phyloP scores from a whole-genome alignment of 116 monocot genomes.

The Zostera marina region DNA sequence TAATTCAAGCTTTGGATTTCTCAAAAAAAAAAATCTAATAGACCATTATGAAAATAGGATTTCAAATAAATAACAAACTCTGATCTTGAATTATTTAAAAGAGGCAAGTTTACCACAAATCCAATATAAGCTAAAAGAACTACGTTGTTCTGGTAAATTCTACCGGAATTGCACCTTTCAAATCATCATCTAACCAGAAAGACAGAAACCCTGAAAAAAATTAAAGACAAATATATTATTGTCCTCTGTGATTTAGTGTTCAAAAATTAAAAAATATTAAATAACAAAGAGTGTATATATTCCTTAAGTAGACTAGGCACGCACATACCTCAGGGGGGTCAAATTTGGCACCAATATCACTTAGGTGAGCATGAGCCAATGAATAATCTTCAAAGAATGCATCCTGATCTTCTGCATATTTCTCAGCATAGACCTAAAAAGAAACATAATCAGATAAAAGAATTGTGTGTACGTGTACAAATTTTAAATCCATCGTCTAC shows the following conservation, averaged over 20 bases:
- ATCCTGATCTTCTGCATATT: slow-evolving; percentile 86
- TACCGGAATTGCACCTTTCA: slow-evolving; percentile 30
- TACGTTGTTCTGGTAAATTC: slow-evolving; percentile 38
- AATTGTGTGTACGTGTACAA: neutral
- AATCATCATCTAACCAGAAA: slow-evolving; percentile 36
- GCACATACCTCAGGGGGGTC: slow-evolving; percentile 78
- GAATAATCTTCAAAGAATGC: slow-evolving; percentile 89
- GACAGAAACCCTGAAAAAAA: slow-evolving; percentile 43
- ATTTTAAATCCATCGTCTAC: neutral
- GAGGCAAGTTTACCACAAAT: slow-evolving; percentile 11
- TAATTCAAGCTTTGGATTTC: too few relatives aligned
- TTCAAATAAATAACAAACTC: slow-evolving; percentile 10
- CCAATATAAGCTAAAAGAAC: slow-evolving; percentile 14
- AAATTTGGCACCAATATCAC: slow-evolving; percentile 87
- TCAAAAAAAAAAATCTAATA: too few relatives aligned
- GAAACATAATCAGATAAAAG: neutral
- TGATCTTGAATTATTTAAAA: slow-evolving; percentile 44
- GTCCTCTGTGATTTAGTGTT: neutral
- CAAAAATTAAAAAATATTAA: neutral
- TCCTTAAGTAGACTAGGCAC: neutral
- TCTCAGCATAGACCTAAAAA: slow-evolving; percentile 70
- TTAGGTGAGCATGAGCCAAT: slow-evolving; percentile 93
- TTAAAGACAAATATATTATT: neutral
- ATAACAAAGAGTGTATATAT: neutral
- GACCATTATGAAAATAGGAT: too few relatives aligned